Evolutionary conservation across 2,329 filamentous ascomycete species (phyloP).

Genomic region (Paraconiothyrium brasiliense): DNA sequence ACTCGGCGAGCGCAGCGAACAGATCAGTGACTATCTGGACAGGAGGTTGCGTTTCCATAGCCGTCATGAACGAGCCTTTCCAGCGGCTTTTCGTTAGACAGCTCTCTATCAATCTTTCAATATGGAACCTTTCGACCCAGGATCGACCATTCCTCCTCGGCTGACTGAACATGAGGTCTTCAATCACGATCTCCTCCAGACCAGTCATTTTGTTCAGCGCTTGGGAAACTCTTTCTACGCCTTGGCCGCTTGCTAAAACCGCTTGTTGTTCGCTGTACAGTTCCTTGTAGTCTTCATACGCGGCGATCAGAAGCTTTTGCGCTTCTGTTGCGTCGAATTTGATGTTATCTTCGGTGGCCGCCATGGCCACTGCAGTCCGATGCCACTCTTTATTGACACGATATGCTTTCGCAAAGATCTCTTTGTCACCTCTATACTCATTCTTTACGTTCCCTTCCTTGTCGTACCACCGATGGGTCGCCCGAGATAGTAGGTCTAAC

Average conservation of each 20-base stretch:
- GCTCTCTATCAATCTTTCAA: not conserved
- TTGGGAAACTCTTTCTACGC: not conserved
- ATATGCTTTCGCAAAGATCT: not conserved
- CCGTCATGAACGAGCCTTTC: not conserved
- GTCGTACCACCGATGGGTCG: not conserved
- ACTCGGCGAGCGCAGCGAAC: constrained; percentile 1
- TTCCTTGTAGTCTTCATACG: not conserved
- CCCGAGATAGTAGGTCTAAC: not conserved
- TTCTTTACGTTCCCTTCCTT: not conserved
- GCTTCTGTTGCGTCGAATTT: not conserved
- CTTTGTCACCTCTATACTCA: not conserved
- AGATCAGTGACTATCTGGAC: not conserved
- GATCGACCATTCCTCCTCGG: not conserved
- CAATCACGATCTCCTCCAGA: not conserved
- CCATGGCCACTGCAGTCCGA: not conserved
- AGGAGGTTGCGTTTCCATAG: not conserved
- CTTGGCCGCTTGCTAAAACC: not conserved
- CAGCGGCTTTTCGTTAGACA: not conserved
- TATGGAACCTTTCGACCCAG: not conserved
- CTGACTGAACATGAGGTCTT: not conserved
- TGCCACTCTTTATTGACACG: not conserved
- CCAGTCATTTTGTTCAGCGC: not conserved
- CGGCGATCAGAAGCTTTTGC: not conserved
- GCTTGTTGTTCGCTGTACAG: not conserved
- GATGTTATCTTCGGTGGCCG: not conserved